These are phyloP conservation scores for Lepiota brunneoincarnata DNA, from an alignment of 768 basidiomycete genomes.

Conservation along the genomic window DNA sequence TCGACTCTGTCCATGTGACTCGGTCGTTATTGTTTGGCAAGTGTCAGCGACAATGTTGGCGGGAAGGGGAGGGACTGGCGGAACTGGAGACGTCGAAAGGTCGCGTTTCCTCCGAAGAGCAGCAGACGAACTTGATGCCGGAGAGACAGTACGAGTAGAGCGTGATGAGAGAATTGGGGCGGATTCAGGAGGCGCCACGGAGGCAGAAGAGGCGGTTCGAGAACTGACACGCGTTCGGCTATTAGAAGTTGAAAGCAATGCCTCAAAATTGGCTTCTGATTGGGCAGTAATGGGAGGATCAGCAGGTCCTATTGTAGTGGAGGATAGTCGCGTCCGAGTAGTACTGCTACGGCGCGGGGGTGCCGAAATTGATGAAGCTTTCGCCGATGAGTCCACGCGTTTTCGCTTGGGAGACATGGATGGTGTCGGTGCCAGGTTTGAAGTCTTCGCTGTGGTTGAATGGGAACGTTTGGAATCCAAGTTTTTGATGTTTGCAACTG, in stretches of 20 bases:
- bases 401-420: background rate
- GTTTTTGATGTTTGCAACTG: slow-evolving; percentile 31
- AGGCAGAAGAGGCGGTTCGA: slow-evolving; percentile 27
- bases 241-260: slow-evolving; percentile 13
- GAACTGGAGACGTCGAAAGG: slow-evolving; percentile 13
- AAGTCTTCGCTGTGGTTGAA: slow-evolving; percentile 14
- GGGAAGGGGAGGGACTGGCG: slow-evolving; percentile 14
- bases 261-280: slow-evolving; percentile 16
- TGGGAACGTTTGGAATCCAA: background rate
- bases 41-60: background rate
- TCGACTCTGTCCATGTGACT: slow-evolving; percentile 19
- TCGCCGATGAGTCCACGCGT: background rate
- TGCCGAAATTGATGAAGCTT: slow-evolving; percentile 24
- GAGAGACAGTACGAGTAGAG: background rate
- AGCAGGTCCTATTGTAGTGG: slow-evolving; percentile 8
- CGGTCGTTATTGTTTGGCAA: background rate
- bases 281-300: slow-evolving; percentile 8
- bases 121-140: slow-evolving; percentile 17
- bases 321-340: slow-evolving; percentile 21
- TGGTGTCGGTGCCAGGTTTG: slow-evolving; percentile 12
- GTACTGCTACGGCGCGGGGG: slow-evolving; percentile 17
- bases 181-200: slow-evolving; percentile 19
- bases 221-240: slow-evolving; percentile 17
- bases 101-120: slow-evolving; percentile 7
- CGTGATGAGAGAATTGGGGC: slow-evolving; percentile 13